A percentile compares a stretch with the other conserved stretches of the same genome.
Conservation (phyloP, 257 asterid genomes). For the Nicotiana attenuata region DNA sequence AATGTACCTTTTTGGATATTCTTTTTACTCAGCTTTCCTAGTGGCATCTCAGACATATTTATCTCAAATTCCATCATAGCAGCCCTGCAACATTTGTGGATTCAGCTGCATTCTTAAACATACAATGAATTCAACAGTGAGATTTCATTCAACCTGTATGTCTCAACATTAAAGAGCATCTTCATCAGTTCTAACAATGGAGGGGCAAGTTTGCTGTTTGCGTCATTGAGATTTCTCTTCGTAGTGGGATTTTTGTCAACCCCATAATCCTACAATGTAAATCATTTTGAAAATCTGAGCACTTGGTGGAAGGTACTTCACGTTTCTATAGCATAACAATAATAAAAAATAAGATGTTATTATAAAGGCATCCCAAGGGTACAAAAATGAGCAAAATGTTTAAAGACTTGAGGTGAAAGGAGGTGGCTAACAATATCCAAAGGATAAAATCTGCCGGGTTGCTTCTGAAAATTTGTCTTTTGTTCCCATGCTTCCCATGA, state of each 20-base stretch:
- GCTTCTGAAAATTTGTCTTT: slow-evolving; percentile 61
- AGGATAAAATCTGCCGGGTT: slow-evolving; percentile 87
- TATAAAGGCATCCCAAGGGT: neutral
- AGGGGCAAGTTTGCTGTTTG: slow-evolving; percentile 65
- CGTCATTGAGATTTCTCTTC: slow-evolving; percentile 48
- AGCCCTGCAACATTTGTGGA: slow-evolving; percentile 53
- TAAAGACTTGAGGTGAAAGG: slow-evolving; percentile 2
- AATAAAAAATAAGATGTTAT: neutral
- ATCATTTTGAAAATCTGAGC: slow-evolving; percentile 15
- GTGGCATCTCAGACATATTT: slow-evolving; percentile 98
- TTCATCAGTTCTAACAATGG: slow-evolving; percentile 76
- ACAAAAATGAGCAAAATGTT: slow-evolving; percentile 2
- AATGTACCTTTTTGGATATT: slow-evolving; percentile 79
- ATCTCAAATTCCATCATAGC: slow-evolving; percentile 99
- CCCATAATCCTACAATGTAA: slow-evolving; percentile 79
- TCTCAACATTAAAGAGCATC: slow-evolving; percentile 90
- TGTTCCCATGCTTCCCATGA: slow-evolving; percentile 85
- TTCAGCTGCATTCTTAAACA: slow-evolving; percentile 20
- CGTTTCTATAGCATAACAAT: neutral
- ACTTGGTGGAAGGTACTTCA: neutral
- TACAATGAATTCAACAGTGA: slow-evolving; percentile 2
- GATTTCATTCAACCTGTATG: slow-evolving; percentile 61
- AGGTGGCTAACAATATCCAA: slow-evolving; percentile 67
- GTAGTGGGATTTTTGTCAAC: slow-evolving; percentile 49
- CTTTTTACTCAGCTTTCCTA: slow-evolving; percentile 88